Evolutionary conservation across 352 stramenopile genomes (phyloP), one percentile per base, ranked within the genome.

Genomic region (Phytophthora aleatoria): DNA sequence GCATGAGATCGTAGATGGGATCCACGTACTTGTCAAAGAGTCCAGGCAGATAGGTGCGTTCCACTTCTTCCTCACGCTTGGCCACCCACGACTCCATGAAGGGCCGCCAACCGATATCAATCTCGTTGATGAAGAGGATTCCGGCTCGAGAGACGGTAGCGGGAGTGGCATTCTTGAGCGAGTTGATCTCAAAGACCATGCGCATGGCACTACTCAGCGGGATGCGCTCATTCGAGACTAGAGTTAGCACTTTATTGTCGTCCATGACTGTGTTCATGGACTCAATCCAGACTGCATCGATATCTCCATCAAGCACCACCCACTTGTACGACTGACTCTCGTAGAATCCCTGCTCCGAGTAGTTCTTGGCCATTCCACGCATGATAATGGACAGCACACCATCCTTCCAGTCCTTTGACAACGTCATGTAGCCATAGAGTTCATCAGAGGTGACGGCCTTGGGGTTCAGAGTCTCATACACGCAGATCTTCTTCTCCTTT

Each of bases 251-350:
- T 48, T 98, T 97, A 73, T 99, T 99, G 57, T 98, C 95, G 58
- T 98, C 96, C 96, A 99, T 99, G 65, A 99, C 96, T 1, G 92
- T 98, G 75, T 99, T 99, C 96, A 99, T 98, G 2, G 72, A 89
- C 52, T 96, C 89, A 43, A 96, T 96, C 89, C 89, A 96, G 30
- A 95, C 85, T 2, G 89, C 87, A 60, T 96, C 89, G 44, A 96
- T 95, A 65, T 96, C 89, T 11, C 89, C 89, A 30, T 96, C 89
- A 0, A 96, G 67, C 4, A 96, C 83, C 45, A 95, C 85, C 89
- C 89, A 96, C 43, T 96, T 97, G 80, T 97, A 97, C 15, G 63
- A 81, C 62, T 98, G 90, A 31, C 94, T 97, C 61, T 98, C 96
- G 64, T 99, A 98, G 57, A 98, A 99, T 1, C 94, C 91, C 41